Evolutionary conservation across 495 filamentous ascomycete genomes (phyloP), one percentile per base, ranked within the genome.

Genomic region (Penicillium cinerascens): DNA sequence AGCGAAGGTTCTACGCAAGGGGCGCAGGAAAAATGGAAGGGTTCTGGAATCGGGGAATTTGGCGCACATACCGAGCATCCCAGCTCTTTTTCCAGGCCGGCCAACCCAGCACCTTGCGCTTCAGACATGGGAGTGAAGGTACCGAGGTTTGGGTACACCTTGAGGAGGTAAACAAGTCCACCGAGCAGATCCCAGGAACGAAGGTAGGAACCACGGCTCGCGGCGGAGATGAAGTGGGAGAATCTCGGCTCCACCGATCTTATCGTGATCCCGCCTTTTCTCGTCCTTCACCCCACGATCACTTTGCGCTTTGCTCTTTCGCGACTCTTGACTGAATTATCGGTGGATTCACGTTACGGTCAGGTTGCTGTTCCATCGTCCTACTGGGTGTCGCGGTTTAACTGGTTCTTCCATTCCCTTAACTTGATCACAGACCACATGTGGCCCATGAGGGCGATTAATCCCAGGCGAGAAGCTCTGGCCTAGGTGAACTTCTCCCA

Each of bases 41-140:
- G 21, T 51, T 55, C 48, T 49, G 44, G 49, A 59, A 56, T 23
- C 16, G 35, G 38, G 39, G 29, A 16, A 42, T 42, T 42, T 44
- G n/a, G 43, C 22, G 39, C 44, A 78, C 87, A 72, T 79, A 97
- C 91, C 58, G 92, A 95, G 70, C 92, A 97, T 1, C 85, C 90
- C 70, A 97, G 72, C 77, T 97, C 91, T 63, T 86, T 89, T 72
- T 95, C 92, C 44, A 96, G 75, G 62, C 88, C 88, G 39, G 66
- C 66, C 48, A 74, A 47, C 16, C 69, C 69, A 52, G 70, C 65
- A 45, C 64, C 58, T 48, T 63, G 59, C 16, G 52, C 57, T 63
- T 56, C 53, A 52, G 63, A 54, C 63, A 66, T 66, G 52, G 35
- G 44, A 29, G 47, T 23, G 46, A 55, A 38, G 22, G 16, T 33